A percentile compares a stretch with the other conserved stretches of the same genome.
phyloP scores from a whole-genome alignment of 805 yeast genomes.

The Saccharomycopsis fodiens region DNA sequence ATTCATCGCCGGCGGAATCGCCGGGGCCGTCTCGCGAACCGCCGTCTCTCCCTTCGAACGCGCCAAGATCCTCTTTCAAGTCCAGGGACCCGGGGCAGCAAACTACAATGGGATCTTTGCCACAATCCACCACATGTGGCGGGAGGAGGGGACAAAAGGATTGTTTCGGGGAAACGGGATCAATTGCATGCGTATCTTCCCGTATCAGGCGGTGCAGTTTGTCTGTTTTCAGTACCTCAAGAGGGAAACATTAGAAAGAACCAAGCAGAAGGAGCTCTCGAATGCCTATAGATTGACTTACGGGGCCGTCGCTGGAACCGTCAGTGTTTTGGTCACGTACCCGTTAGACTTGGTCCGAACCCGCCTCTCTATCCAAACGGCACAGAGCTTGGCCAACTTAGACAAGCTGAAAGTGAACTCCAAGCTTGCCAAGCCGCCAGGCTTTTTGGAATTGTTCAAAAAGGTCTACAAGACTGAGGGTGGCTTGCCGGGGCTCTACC shows the following conservation, averaged over 20 bases:
- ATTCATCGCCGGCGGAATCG: conserved; percentile 65
- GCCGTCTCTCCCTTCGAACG: conserved; percentile 93
- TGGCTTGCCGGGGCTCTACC: conserved; percentile 66
- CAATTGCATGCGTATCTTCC: conserved; percentile 84
- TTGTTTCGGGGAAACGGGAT: conserved; percentile 84
- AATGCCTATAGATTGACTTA: conserved; percentile 57
- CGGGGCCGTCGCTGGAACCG: conserved; percentile 77
- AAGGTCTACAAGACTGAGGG: conserved; percentile 73
- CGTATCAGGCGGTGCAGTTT: conserved; percentile 92
- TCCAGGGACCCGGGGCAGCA: conserved; percentile 53
- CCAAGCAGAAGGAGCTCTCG: conserved; percentile 32
- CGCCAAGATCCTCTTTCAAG: conserved; percentile 84
- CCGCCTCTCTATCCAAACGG: conserved; percentile 82
- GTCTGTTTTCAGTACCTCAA: conserved; percentile 65
- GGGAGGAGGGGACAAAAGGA: conserved; percentile 89
- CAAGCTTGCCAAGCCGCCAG: conserved; percentile 48
- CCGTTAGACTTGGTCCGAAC: conserved; percentile 91
- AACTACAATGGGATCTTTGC: conserved; percentile 64
- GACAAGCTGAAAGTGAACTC: conserved; percentile 34
- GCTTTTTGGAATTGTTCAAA: conserved; percentile 50
- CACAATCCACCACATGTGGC: conserved; percentile 71
- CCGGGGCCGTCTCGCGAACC: conserved; percentile 79
- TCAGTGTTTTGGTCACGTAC: conserved; percentile 76
- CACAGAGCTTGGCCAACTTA: conserved; percentile 41
- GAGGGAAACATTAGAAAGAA: conserved; percentile 22